Percentiles rank a stretch among this genome's conserved stretches.
Conservation (phyloP, 768 basidiomycete species). For the Omphalotus guepiniiformis region DNA sequence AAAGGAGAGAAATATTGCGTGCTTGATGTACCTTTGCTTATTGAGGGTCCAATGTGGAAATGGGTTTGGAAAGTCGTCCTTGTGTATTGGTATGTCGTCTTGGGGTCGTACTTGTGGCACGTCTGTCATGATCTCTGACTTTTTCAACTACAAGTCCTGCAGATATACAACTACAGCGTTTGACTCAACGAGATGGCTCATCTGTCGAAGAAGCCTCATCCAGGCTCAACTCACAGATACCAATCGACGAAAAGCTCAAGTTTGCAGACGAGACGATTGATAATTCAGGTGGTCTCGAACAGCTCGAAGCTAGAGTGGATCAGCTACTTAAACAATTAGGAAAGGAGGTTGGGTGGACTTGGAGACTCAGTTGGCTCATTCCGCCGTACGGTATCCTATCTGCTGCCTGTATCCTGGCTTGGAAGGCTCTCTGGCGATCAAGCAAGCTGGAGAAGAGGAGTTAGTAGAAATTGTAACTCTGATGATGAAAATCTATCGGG, state of each 20-base stretch:
- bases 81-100: constrained; percentile 76
- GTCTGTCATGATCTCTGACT: neutral
- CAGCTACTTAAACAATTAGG: constrained; percentile 39
- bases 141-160: constrained; percentile 56
- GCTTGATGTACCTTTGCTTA: constrained; percentile 87
- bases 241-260: constrained; percentile 72
- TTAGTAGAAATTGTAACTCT: neutral
- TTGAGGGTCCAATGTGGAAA: constrained; percentile 83
- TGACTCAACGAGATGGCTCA: constrained; percentile 72
- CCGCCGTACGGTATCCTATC: constrained; percentile 52
- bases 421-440: constrained; percentile 7
- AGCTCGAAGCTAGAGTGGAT: constrained; percentile 57
- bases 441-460: constrained; percentile 14
- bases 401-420: constrained; percentile 24
- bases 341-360: constrained; percentile 48
- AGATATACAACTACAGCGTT: constrained; percentile 77
- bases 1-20: constrained; percentile 75
- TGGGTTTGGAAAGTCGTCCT: constrained; percentile 83
- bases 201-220: constrained; percentile 63
- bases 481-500: too few relatives aligned
- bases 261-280: constrained; percentile 87
- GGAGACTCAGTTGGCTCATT: constrained; percentile 59
- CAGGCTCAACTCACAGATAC: constrained; percentile 76
- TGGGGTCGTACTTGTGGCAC: too few relatives aligned
- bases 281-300: constrained; percentile 74